phyloP scores from a whole-genome alignment of 495 filamentous ascomycete species.

The Astrocystis sublimbata region DNA sequence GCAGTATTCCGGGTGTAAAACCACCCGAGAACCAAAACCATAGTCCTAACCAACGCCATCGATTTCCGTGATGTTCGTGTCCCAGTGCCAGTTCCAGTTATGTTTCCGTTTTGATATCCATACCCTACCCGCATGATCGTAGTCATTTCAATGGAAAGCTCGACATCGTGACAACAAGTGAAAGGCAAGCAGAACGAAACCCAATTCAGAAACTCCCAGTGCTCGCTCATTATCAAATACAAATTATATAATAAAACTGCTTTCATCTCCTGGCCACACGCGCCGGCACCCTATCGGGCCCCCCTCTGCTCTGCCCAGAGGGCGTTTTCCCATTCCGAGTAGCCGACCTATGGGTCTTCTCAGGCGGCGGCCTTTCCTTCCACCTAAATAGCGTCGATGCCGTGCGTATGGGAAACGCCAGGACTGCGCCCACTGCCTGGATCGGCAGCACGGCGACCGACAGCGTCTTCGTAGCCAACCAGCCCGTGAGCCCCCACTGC shows the following conservation, averaged over 20 bases:
- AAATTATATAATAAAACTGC: neutral
- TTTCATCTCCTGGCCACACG: constrained; percentile 27
- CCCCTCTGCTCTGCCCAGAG: constrained; percentile 12
- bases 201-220: too few species aligned
- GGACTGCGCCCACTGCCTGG: constrained; percentile 26
- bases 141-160: too few species aligned
- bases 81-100: too few species aligned
- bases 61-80: too few species aligned
- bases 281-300: constrained; percentile 29
- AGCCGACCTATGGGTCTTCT: constrained; percentile 19
- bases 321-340: constrained; percentile 20
- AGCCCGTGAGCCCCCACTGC: constrained; percentile 26
- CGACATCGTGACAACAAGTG: too few species aligned
- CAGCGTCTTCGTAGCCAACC: constrained; percentile 32
- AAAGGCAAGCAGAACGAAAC: too few species aligned
- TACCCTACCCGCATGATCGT: neutral
- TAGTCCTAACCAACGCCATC: neutral
- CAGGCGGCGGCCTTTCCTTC: constrained; percentile 20
- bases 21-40: too few species aligned
- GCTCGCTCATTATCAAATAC: neutral
- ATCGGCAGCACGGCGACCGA: constrained; percentile 35
- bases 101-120: too few species aligned
- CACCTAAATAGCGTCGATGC: constrained; percentile 27
- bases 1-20: too few species aligned
- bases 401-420: constrained; percentile 32